Base-by-base conservation (phyloP, 768 basidiomycete genomes). In the Xerocomellus dryophilus region DNA sequence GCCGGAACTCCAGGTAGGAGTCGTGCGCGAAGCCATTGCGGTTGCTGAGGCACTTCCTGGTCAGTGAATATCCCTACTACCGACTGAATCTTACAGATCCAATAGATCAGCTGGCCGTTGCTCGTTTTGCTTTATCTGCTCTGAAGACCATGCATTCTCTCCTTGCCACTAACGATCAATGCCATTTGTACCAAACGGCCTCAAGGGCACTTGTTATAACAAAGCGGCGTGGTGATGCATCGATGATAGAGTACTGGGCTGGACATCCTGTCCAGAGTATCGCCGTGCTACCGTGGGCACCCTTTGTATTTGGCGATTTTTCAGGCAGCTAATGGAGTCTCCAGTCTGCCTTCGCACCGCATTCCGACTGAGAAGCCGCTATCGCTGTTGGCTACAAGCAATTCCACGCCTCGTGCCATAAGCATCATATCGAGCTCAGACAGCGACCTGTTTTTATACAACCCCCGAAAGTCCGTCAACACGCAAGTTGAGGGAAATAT, bases 1-100 rank as follows among this genome's bases (percentile, higher is more conserved):
- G 96, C 88, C 94, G 3, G 92, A 94, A 67, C 75, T 99, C 38
- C 96, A 97, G 74, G 82, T 98, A 17, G 93, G 93, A 21, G 84
- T 95, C n/a, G 78, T 98, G 20, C 82, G 93, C 35, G 97, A 98
- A 67, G 92, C 93, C 1, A 85, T 98, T 20, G 86, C 89, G 0
- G 85, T 98, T 3, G 90, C 93, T 2, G 93, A 98, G 69, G 84
- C 92, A 14, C 73, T 99, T 21, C 93, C 96, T 52, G 93, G 94
- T 92, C 56, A 50, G 79, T 72, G 10, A 46, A 52, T 46, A 45
- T 38, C 25, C 29, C 49, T 34, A 23, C 40, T 35, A 11, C 25
- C 14, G 27, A 46, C 50, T 15, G 20, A 18, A 43, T 51, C 51
- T 51, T 27, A 52, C 49, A 53, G 23, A 44, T 47, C 54, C 43